phyloP scores from a whole-genome alignment of 139 green algal species.

The Tetraselmis chui region DNA sequence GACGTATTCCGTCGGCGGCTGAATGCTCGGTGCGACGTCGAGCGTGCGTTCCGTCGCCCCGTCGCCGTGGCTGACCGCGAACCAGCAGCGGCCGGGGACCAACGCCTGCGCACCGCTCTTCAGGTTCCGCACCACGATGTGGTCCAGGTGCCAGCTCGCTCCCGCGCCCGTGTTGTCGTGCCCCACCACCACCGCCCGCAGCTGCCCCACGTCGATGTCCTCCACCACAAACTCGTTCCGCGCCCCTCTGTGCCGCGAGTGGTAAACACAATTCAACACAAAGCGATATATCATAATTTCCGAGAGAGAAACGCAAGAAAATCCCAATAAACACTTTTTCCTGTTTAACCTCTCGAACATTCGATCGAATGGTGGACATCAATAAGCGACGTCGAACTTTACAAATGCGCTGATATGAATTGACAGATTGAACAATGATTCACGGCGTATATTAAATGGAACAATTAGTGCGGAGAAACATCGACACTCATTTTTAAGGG shows the following conservation, averaged over 20 bases:
- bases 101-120: constrained; percentile 29
- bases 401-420: too few relatives aligned
- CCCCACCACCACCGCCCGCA: constrained; percentile 38
- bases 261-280: too few relatives aligned
- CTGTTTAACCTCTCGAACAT: too few relatives aligned
- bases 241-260: background rate
- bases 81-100: constrained; percentile 30
- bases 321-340: too few relatives aligned
- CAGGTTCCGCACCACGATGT: constrained; percentile 37
- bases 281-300: too few relatives aligned
- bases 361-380: too few relatives aligned
- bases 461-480: too few relatives aligned
- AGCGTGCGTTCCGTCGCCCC: constrained; percentile 32
- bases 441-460: too few relatives aligned
- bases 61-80: constrained; percentile 17
- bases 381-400: too few relatives aligned
- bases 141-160: constrained; percentile 47
- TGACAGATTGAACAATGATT: too few relatives aligned
- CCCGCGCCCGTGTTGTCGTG: constrained; percentile 43
- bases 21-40: constrained; percentile 9
- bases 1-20: constrained; percentile 13
- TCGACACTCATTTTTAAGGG: too few relatives aligned
- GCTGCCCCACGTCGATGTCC: constrained; percentile 42
- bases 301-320: too few relatives aligned
- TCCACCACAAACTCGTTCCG: constrained; percentile 32